These are phyloP conservation scores for Mimosa bimucronata DNA, from an alignment of 306 rosid species.

Conservation along the genomic window DNA sequence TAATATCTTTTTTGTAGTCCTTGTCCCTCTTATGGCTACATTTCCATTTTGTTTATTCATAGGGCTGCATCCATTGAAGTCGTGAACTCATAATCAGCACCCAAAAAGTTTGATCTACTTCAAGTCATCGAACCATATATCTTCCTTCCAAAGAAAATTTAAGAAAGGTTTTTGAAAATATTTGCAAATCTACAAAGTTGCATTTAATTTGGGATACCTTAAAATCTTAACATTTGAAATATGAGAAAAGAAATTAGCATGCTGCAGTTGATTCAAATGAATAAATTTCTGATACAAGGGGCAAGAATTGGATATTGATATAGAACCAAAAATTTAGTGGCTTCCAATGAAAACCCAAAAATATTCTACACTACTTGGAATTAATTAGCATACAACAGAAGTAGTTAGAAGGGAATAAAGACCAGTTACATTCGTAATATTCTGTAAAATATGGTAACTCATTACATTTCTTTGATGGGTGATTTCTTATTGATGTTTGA, in stretches of 20 bases:
- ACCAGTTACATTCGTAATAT: no score
- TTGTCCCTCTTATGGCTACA: background rate
- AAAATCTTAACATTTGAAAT: background rate
- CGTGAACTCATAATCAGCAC: background rate
- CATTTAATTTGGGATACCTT: background rate
- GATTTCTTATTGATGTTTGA: no score
- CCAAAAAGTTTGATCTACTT: background rate
- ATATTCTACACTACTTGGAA: no score
- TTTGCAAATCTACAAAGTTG: background rate
- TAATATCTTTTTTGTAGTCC: background rate
- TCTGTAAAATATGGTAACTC: no score
- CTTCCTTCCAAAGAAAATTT: background rate
- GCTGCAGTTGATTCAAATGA: background rate
- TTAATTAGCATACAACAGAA: no score
- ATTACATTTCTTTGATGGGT: no score
- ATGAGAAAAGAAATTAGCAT: background rate
- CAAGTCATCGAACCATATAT: background rate
- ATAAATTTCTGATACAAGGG: no score
- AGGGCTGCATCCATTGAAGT: background rate
- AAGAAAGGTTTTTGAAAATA: background rate
- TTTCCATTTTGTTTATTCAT: background rate
- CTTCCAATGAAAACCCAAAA: no score
- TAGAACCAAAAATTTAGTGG: no score
- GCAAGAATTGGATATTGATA: no score
- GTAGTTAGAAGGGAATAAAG: no score